Evolutionary conservation across 2,329 filamentous ascomycete species (phyloP).

Genomic region (Tolypocladium ovalisporum): DNA sequence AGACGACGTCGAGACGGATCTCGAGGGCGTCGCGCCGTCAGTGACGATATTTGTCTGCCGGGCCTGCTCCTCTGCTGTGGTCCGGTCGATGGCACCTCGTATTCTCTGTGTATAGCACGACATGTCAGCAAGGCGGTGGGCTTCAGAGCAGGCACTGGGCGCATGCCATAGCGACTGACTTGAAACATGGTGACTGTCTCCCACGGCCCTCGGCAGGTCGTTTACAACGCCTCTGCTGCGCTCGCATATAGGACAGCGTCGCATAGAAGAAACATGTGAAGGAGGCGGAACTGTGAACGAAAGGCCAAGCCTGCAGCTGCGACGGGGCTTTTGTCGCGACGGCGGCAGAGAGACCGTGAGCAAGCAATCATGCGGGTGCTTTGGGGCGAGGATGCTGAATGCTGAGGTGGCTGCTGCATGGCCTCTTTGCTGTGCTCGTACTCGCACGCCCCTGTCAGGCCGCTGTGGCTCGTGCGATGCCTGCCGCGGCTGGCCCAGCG

Average conservation of each 20-base stretch:
- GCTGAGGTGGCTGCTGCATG: neutral
- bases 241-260: neutral
- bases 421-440: neutral
- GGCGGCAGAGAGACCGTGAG: neutral
- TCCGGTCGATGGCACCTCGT: conserved; percentile 74
- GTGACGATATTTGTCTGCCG: conserved; percentile 48
- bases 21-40: conserved; percentile 29
- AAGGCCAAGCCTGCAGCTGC: neutral
- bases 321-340: neutral
- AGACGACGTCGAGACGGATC: conserved; percentile 16
- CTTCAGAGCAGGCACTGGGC: neutral
- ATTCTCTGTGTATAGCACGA: conserved; percentile 46
- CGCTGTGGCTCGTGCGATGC: neutral
- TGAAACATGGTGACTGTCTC: conserved; percentile 17
- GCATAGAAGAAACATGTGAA: neutral
- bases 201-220: neutral
- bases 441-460: neutral
- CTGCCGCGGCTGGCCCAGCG: neutral
- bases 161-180: conserved; percentile 10
- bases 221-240: neutral
- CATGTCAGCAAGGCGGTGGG: conserved; percentile 1
- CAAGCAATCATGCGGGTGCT: neutral
- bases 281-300: neutral
- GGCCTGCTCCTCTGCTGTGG: conserved; percentile 85
- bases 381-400: neutral